A percentile compares a stretch with the other conserved stretches of the same genome.
Evolutionary conservation across 345 rosid species (phyloP).

Genomic region (Arabis alpina): DNA sequence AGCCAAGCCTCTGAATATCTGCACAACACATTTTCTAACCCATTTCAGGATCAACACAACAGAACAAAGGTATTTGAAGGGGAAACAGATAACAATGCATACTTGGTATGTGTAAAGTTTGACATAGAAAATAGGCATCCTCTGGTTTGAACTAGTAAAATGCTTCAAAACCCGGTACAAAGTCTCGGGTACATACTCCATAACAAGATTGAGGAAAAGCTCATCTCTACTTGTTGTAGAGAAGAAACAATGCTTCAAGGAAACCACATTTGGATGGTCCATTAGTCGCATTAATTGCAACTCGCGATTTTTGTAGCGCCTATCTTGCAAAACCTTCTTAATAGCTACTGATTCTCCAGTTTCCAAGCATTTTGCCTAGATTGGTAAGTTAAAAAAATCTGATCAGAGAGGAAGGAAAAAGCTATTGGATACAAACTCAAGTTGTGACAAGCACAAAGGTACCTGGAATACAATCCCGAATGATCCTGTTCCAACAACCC

Average conservation of each 20-base stretch:
- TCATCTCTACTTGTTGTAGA: slow-evolving; percentile 78
- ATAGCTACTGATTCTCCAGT: slow-evolving; percentile 86
- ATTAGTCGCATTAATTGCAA: slow-evolving; percentile 75
- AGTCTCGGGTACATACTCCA: slow-evolving; percentile 87
- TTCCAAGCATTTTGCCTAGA: slow-evolving; percentile 88
- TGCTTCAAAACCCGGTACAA: slow-evolving; percentile 68
- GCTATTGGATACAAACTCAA: background rate
- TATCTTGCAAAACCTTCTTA: slow-evolving; percentile 85
- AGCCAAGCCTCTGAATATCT: slow-evolving; percentile 67
- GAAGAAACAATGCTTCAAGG: slow-evolving; percentile 85
- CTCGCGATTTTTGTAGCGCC: slow-evolving; percentile 80
- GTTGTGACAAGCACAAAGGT: slow-evolving; percentile 9
- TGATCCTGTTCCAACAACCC: slow-evolving; percentile 80
- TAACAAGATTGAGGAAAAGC: slow-evolving; percentile 75
- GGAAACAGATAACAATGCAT: slow-evolving; percentile 25
- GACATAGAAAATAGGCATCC: slow-evolving; percentile 81
- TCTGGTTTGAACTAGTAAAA: slow-evolving; percentile 62
- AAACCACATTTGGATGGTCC: slow-evolving; percentile 85
- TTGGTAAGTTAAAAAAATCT: slow-evolving; percentile 19
- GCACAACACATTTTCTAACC: slow-evolving; percentile 37
- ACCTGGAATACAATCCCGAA: slow-evolving; percentile 90
- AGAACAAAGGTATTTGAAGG: slow-evolving; percentile 7
- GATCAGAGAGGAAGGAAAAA: background rate
- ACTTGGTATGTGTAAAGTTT: slow-evolving; percentile 86
- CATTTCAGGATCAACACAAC: slow-evolving; percentile 23